Percentiles rank a stretch among this genome's conserved stretches.
phyloP scores from a whole-genome alignment of 192 early-diverging fungal genomes.

The Backusella luteola region DNA sequence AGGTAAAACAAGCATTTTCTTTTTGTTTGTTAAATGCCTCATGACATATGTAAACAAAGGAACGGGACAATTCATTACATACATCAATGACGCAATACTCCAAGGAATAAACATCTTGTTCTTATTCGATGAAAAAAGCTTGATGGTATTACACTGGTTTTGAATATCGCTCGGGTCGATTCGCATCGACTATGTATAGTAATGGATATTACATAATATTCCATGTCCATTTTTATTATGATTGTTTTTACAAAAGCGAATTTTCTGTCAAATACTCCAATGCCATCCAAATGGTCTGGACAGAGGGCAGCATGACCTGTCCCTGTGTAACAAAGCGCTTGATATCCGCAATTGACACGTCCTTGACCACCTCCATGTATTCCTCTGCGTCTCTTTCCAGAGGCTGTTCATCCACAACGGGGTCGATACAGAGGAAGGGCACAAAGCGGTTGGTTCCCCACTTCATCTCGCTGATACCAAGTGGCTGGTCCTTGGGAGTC shows the following conservation, averaged over 20 bases:
- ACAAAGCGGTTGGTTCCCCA: conserved; percentile 61
- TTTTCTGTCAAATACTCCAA: conserved; percentile 41
- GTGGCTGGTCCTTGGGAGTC: conserved; percentile 37
- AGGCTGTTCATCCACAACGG: conserved; percentile 40
- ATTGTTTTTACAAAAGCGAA: conserved; percentile 9
- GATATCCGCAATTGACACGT: conserved; percentile 33
- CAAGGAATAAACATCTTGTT: too few species aligned
- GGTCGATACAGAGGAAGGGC: conserved; percentile 52
- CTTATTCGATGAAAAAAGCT: too few species aligned
- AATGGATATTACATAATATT: not conserved
- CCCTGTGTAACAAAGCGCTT: conserved; percentile 39
- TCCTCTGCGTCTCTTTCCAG: conserved; percentile 49
- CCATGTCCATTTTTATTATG: not conserved
- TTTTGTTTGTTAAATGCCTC: too few species aligned
- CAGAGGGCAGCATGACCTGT: conserved; percentile 47
- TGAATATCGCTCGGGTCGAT: too few species aligned
- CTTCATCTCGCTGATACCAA: conserved; percentile 56
- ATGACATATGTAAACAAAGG: too few species aligned
- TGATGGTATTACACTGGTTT: too few species aligned
- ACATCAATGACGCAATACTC: too few species aligned
- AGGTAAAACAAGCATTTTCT: too few species aligned
- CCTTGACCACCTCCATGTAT: conserved; percentile 38
- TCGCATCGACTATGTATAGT: too few species aligned
- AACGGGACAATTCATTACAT: too few species aligned
- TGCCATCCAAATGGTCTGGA: conserved; percentile 52